phyloP scores from a whole-genome alignment of 176 grass and related monocot species.

The Zea luxurians region DNA sequence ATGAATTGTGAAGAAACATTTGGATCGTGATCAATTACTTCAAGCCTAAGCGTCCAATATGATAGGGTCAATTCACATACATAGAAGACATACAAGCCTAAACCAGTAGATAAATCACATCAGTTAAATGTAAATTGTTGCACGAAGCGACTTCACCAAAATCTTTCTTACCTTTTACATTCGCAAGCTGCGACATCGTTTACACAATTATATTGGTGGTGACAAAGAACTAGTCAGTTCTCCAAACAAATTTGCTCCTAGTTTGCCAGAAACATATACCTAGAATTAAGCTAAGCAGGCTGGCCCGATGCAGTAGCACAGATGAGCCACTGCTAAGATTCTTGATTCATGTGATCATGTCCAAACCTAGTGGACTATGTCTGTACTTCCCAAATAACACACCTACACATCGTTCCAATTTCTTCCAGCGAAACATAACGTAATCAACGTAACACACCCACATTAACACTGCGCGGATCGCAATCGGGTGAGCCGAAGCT shows the following conservation, averaged over 20 bases:
- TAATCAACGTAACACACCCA: background rate
- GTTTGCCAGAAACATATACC: background rate
- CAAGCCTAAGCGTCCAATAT: background rate
- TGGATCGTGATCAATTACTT: too few relatives aligned
- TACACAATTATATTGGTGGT: background rate
- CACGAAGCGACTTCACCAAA: background rate
- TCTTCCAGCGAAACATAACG: background rate
- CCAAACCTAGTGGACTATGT: background rate
- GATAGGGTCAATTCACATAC: background rate
- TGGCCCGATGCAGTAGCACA: background rate
- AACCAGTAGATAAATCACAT: background rate
- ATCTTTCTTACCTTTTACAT: background rate
- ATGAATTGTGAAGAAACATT: too few relatives aligned
- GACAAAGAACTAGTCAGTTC: background rate
- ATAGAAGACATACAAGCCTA: background rate
- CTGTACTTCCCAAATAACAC: background rate
- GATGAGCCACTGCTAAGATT: background rate
- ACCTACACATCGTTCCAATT: background rate
- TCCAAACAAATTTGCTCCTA: background rate
- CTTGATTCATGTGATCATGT: background rate
- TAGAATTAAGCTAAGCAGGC: constrained; percentile 10
- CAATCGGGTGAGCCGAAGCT: background rate
- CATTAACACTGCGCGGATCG: background rate
- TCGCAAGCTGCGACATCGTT: background rate
- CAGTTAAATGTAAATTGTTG: background rate